Conservation (phyloP, 257 asterid genomes). For the Capsicum baccatum region DNA sequence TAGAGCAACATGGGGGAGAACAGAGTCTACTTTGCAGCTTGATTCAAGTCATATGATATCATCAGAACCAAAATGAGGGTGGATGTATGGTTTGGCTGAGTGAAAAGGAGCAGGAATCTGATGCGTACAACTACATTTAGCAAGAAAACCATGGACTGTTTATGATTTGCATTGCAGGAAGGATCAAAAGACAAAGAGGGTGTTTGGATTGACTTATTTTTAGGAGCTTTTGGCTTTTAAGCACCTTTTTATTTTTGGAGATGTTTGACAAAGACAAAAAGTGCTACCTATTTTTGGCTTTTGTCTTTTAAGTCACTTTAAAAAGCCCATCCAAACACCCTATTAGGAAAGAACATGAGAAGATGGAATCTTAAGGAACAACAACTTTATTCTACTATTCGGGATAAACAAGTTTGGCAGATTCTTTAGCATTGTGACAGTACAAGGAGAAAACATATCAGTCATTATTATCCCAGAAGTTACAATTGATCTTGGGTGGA, state of each 20-base stretch:
- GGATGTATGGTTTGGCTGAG: background rate
- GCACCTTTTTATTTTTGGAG: too few relatives aligned
- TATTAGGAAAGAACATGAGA: background rate
- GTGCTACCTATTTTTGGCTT: too few relatives aligned
- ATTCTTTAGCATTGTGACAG: background rate
- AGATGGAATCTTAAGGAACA: slow-evolving; percentile 7
- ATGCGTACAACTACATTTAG: background rate
- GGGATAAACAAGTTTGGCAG: background rate
- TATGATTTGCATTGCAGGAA: background rate
- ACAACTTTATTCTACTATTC: background rate
- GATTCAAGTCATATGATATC: slow-evolving; percentile 1
- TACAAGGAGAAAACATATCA: background rate
- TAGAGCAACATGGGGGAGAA: background rate
- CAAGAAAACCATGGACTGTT: background rate
- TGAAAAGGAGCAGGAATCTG: background rate
- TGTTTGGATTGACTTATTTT: too few relatives aligned
- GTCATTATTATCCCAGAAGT: background rate
- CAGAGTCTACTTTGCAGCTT: background rate
- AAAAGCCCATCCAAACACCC: too few relatives aligned
- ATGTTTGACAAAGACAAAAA: too few relatives aligned
- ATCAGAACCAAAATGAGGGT: background rate
- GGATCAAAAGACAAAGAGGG: background rate
- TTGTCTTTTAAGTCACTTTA: too few relatives aligned
- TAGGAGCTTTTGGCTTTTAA: too few relatives aligned
- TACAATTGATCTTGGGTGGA: background rate